phyloP scores from a whole-genome alignment of 257 asterid species.

The Nicotiana obtusifolia region DNA sequence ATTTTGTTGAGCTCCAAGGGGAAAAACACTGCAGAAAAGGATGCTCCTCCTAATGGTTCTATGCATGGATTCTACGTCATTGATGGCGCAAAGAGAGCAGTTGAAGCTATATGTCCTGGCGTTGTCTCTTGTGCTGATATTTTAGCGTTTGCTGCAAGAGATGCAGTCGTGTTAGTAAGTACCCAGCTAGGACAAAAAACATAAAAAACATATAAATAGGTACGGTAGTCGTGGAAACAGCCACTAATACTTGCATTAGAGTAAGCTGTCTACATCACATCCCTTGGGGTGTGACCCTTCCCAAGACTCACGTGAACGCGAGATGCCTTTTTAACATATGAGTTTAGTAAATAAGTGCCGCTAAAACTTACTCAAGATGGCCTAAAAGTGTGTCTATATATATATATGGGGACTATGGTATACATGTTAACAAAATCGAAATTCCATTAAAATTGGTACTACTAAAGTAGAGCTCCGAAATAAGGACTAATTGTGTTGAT shows the following conservation, averaged over 20 bases:
- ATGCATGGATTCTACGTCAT: slow-evolving; percentile 69
- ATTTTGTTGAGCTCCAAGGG: slow-evolving; percentile 52
- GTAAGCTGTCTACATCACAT: no score
- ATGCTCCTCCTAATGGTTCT: slow-evolving; percentile 54
- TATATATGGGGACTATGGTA: background rate
- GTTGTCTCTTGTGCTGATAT: slow-evolving; percentile 74
- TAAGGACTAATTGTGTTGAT: background rate
- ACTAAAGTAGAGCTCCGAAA: background rate
- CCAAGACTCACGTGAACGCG: no score
- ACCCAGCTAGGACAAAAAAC: background rate
- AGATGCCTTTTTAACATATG: no score
- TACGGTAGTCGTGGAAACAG: background rate
- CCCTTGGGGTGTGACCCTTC: no score
- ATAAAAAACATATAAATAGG: background rate
- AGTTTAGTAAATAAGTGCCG: background rate
- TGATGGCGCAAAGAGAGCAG: slow-evolving; percentile 50
- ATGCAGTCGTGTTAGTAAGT: slow-evolving; percentile 58
- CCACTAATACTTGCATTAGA: no score
- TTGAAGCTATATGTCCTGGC: slow-evolving; percentile 62
- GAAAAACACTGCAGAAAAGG: slow-evolving; percentile 61
- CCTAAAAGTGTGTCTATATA: background rate
- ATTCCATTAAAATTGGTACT: background rate
- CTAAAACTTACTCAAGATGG: background rate
- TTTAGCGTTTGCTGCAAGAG: slow-evolving; percentile 79
- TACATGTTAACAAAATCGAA: background rate